Base-by-base conservation (phyloP, 768 basidiomycete species). In the Mycena galopus region DNA sequence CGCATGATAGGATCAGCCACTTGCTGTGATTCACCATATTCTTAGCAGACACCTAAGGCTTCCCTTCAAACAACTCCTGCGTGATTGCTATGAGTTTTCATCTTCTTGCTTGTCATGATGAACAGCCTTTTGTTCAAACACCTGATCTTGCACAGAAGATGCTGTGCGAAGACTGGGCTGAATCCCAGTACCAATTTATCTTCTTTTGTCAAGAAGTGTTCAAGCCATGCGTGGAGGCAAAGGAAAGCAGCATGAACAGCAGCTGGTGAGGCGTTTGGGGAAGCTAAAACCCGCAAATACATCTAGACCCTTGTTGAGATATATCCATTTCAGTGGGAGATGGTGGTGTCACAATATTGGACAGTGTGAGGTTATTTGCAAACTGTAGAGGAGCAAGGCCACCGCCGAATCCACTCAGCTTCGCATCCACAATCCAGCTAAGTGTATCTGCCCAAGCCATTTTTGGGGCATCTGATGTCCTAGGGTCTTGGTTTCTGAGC, bases 351-450 rank as follows among this genome's bases (percentile, higher is more conserved):
- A 57, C 75, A 37, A 77, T 37, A 4, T 58, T 57, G 1, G 57
- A 37, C 4, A 76, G 64, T 0, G 56, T 69, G 1, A 72, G 19
- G 25, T 69, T 71, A 37, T 77, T 77, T 9, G 76, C 74, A 69
- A 77, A 75, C 47, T 77, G 76, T 2, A 77, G 42, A 0, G 65
- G 25, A 3, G 44, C 75, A 44, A 77, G 64, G 7, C 74, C 76
- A 30, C 51, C 51, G 2, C 60, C 47, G 33, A 75, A 73, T 23
- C 74, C 74, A 1, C 5, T 2, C 11, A 75, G 27, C 0, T 29
- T 17, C 1, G 47, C 33, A 2, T 72, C 33, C 42, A 65, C 29
- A 39, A 69, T 66, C 69, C 75, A 73, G 3, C 42, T n/a, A 9
- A 70, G 14, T 5, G 32, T 35, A 25, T 68, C 65, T 3, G 42